Evolutionary conservation across 208 protist genomes (phyloP).

Genomic region (Strigomonas galati): DNA sequence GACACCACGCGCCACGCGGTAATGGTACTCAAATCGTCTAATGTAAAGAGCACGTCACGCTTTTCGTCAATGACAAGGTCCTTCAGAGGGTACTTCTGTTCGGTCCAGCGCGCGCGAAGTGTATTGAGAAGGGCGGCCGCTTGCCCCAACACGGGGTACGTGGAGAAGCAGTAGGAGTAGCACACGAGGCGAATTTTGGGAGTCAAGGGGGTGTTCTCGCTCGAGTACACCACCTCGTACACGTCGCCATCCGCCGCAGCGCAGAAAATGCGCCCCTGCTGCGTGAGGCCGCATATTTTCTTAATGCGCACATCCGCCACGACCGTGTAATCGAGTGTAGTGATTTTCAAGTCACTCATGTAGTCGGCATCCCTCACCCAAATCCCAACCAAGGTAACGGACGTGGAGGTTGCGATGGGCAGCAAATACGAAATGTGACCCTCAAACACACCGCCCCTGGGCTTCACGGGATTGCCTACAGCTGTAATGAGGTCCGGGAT

Average conservation of each 20-base stretch:
- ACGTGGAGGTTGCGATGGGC: constrained; percentile 68
- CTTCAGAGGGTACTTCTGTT: constrained; percentile 42
- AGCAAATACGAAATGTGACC: constrained; percentile 77
- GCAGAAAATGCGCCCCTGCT: constrained; percentile 69
- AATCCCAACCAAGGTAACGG: constrained; percentile 72
- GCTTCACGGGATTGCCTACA: constrained; percentile 59
- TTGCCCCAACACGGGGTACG: constrained; percentile 54
- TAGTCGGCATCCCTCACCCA: constrained; percentile 58
- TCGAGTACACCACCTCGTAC: constrained; percentile 76
- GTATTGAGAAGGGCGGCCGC: constrained; percentile 41
- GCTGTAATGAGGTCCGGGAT: constrained; percentile 81
- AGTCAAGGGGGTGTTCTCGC: constrained; percentile 58
- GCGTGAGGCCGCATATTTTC: constrained; percentile 42
- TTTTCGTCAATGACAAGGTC: constrained; percentile 70
- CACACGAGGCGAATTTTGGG: constrained; percentile 76
- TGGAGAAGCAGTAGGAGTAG: constrained; percentile 44
- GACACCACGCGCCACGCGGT: constrained; percentile 57
- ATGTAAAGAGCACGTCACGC: constrained; percentile 58
- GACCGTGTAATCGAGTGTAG: constrained; percentile 74
- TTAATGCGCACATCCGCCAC: constrained; percentile 49
- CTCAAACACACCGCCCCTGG: constrained; percentile 65
- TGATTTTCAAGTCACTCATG: constrained; percentile 41
- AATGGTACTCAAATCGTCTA: constrained; percentile 70
- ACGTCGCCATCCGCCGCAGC: constrained; percentile 73
- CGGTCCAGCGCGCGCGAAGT: constrained; percentile 52